Percentiles rank a stretch among this genome's conserved stretches.
phyloP scores from a whole-genome alignment of 768 basidiomycete genomes.

The Boletus patriciae region DNA sequence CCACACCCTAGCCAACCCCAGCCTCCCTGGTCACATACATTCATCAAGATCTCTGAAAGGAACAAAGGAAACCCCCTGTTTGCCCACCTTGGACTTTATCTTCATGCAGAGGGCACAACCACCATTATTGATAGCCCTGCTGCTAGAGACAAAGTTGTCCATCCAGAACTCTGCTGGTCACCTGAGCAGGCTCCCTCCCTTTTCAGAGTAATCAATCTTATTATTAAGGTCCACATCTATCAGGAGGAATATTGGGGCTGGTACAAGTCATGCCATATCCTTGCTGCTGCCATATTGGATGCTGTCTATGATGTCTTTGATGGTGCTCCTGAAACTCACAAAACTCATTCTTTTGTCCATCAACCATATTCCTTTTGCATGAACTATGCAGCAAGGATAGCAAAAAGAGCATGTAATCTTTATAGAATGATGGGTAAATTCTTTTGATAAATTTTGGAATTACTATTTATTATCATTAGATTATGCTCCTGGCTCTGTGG shows the following conservation, averaged over 20 bases:
- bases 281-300: not conserved
- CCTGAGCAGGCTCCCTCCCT: not conserved
- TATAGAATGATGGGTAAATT: no score
- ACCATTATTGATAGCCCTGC: not conserved
- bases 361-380: not conserved
- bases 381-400: not conserved
- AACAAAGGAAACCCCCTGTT: not conserved
- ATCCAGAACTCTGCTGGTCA: not conserved
- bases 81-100: no score
- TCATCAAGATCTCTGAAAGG: not conserved
- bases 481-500: no score
- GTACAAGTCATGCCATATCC: not conserved
- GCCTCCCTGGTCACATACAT: not conserved
- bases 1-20: not conserved
- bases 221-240: not conserved
- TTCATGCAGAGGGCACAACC: no score
- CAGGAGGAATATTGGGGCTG: not conserved
- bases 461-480: no score
- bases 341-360: not conserved
- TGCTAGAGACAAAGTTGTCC: not conserved
- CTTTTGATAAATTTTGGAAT: no score
- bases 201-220: not conserved
- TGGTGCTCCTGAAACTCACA: not conserved
- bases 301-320: not conserved
- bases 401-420: not conserved